Base-by-base conservation (phyloP, 306 rosid genomes). In the Carpinus viminea region DNA sequence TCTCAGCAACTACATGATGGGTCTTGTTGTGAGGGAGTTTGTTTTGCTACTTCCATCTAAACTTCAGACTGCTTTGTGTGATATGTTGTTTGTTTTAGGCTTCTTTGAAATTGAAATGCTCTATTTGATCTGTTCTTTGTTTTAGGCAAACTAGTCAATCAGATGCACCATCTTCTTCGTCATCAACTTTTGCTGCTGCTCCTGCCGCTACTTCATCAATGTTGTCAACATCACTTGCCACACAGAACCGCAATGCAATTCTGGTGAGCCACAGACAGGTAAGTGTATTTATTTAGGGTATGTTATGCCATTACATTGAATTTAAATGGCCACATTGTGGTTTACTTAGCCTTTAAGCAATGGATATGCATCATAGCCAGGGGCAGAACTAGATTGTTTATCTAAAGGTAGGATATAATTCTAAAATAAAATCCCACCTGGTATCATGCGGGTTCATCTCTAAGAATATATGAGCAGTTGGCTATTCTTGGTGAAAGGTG, bases 241-340 rank as follows among this genome's bases (percentile, higher is more conserved):
- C 76, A 47, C 92, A 84, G 80, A 89, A 34, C 83, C 99, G 94
- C 51, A 95, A 93, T 85, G 86, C 97, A 12, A 95, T 95, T 78
- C 91, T 93, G 70, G 97, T 95, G 50, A 95, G 98, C 90, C 87
- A 95, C 73, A 89, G 98, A 86, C 98, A 95, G 96, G 98, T 94
- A 8, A 66, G n/a, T 15, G 36, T 73, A 34, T 72, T 64, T 69
- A 55, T 64, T 47, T 26, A 7, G 61, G 71, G 24, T 8, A 38
- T 41, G 12, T 12, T 68, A 4, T 61, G 41, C 17, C 8, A 28
- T 61, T 28, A 12, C 9, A 13, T 13, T 28, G 43, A 61, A 20
- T 20, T 61, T 8, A 28, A 26, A 28, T 61, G 43, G 3, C 31
- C n/a, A 28, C 34, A 61, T 61, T 61, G n/a, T 12, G 20, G 28